Conservation (phyloP, 805 yeast species). For the Barnettozyma wickerhamii region DNA sequence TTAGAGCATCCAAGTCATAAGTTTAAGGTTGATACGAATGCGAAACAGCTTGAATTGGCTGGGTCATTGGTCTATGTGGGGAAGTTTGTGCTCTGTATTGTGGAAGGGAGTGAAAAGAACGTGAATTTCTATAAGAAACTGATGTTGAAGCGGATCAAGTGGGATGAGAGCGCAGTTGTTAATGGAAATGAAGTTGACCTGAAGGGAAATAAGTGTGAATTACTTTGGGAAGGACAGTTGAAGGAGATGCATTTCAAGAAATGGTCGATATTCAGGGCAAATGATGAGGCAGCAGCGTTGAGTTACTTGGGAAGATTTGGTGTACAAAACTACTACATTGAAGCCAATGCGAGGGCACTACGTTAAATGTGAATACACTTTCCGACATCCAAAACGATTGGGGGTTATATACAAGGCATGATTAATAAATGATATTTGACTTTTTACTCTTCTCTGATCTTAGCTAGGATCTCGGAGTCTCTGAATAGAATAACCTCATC, state of each 20-base stretch:
- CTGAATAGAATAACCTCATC: slow-evolving; percentile 80
- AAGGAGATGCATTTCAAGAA: slow-evolving; percentile 48
- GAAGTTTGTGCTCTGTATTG: slow-evolving; percentile 53
- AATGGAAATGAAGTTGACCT: slow-evolving; percentile 32
- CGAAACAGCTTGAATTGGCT: slow-evolving; percentile 60
- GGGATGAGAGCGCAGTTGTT: slow-evolving; percentile 50
- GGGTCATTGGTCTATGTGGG: slow-evolving; percentile 52
- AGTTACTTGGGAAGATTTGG: slow-evolving; percentile 46
- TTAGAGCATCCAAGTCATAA: slow-evolving; percentile 61
- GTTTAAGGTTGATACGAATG: slow-evolving; percentile 75
- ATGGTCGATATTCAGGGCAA: slow-evolving; percentile 64
- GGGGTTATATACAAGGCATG: no score
- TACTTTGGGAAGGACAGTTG: slow-evolving; percentile 73
- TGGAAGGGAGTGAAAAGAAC: slow-evolving; percentile 68
- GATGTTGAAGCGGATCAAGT: slow-evolving; percentile 56
- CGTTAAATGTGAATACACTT: neutral
- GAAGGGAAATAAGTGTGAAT: slow-evolving; percentile 37
- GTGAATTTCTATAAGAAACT: slow-evolving; percentile 61
- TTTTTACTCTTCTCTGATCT: slow-evolving; percentile 80
- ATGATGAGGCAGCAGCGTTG: slow-evolving; percentile 44
- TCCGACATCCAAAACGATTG: no score
- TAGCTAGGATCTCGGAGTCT: slow-evolving; percentile 93
- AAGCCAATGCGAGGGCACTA: slow-evolving; percentile 19
- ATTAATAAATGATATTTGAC: no score
- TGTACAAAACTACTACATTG: slow-evolving; percentile 58